These are phyloP conservation scores for Kluyveromyces sp. DNA, from an alignment of 1,139 yeast species.

Conservation along the genomic window DNA sequence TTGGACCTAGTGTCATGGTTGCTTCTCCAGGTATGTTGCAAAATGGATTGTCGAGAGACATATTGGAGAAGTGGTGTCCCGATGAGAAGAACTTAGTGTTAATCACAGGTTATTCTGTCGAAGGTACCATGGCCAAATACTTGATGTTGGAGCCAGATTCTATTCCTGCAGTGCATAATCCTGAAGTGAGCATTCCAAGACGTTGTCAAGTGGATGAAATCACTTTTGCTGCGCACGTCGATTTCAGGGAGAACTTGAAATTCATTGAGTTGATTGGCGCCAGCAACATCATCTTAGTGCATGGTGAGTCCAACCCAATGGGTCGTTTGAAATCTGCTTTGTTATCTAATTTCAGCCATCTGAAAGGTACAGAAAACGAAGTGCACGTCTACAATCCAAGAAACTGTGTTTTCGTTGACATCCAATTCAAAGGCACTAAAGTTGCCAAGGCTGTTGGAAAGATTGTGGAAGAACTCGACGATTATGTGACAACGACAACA, in stretches of 20 bases:
- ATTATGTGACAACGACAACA: constrained; percentile 29
- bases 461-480: constrained; percentile 43
- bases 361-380: constrained; percentile 83
- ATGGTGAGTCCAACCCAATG: constrained; percentile 98
- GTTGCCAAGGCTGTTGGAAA: constrained; percentile 81
- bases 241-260: constrained; percentile 84
- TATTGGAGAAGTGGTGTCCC: constrained; percentile 95
- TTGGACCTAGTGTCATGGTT: constrained; percentile 92
- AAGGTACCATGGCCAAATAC: constrained; percentile 95
- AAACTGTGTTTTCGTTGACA: constrained; percentile 73
- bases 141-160: constrained; percentile 82
- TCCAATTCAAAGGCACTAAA: constrained; percentile 77
- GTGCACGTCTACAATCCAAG: constrained; percentile 91
- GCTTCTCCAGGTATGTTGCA: constrained; percentile 99
- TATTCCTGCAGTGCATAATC: constrained; percentile 71
- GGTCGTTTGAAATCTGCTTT: constrained; percentile 92
- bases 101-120: constrained; percentile 95
- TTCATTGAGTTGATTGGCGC: constrained; percentile 88
- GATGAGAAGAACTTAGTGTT: constrained; percentile 85
- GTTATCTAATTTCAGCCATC: constrained; percentile 72
- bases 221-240: constrained; percentile 98
- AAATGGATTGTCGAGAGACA: constrained; percentile 86
- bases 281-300: constrained; percentile 76
- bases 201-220: constrained; percentile 87
- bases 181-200: constrained; percentile 80